Base-by-base conservation (phyloP, 2,329 filamentous ascomycete species). In the Albophoma yamanashiensis region DNA sequence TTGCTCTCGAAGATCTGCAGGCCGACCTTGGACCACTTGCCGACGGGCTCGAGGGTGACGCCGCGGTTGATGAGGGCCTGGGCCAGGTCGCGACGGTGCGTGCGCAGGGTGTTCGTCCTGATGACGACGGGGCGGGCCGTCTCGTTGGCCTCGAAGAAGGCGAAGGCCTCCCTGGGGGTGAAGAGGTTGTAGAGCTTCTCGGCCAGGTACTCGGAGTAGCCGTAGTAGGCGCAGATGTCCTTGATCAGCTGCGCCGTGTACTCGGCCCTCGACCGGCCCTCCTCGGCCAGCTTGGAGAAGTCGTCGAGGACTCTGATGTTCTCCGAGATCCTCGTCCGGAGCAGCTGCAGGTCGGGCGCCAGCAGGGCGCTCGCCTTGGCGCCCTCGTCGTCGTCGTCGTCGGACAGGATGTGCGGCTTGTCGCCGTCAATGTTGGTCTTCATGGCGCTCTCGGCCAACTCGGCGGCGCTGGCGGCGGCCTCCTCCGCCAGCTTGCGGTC, bases 121-220 rank as follows among this genome's bases (percentile, higher is more conserved):
- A 99, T 95, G 65, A 99, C 94, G 61, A 99, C 87, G 4, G 94
- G 94, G 58, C 94, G 86, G 17, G 92, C 86, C 36, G 90, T 92
- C 77, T 99, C 94, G 85, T 99, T 99, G 68, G 93, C 93, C 77
- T 99, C 94, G 78, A 99, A 97, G 77, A 99, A 99, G 59, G 92
- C 92, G 67, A 97, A 95, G 0, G 94, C 94, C 77, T 99, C 94
- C 67, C 89, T 87, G 0, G 94, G 91, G 1, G 92, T 86, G 77
- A 99, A 97, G 8, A 99, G 85, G 70, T 89, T 88, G 78, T 92
- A 92, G 20, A 99, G 86, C 80, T 97, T 99, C 75, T 96, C 91
- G 5, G 92, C 94, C n/a, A 99, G 82, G 76, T 89, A 97, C 43
- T 89, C 85, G 4, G 90, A 95, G 79, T 99, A 99, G 62, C 93